Base-by-base conservation (phyloP, 768 basidiomycete genomes). In the Leccinum obscurum region DNA sequence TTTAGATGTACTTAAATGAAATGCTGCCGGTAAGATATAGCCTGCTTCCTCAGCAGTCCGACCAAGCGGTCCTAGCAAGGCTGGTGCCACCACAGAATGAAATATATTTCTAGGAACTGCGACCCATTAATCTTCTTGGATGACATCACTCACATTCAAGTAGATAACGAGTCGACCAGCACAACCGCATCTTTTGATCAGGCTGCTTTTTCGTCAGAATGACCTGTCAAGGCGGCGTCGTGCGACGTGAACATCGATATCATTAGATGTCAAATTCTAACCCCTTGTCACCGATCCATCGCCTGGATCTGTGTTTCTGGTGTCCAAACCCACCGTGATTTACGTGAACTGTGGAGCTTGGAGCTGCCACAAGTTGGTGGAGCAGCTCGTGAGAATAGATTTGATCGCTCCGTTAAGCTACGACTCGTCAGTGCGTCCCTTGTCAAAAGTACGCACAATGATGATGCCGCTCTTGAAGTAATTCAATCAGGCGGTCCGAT, bases 141-240 rank as follows among this genome's bases (percentile, higher is more conserved):
- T 22, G 58, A 67, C 64, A 65, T 62, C 63, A 56, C 54, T 55
- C 32, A 55, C 49, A 60, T 56, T 41, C 59, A 50, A 51, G 30
- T 64, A 41, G 34, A 22, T 39, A 49, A 53, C 35, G 32, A 54
- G 30, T 22, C 15, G 39, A 44, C 41, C 10, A 11, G 28, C 20
- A 11, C 39, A 50, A 51, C 37, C 13, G 32, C 30, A 34, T 24
- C 26, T 24, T 52, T 34, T 46, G 26, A 54, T 39, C 48, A 39
- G 10, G 39, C 41, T 58, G 22, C 2, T 41, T 46, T 32, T n/a
- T 17, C 32, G 34, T 10, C 49, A 7, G n/a, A 46, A 39, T 41
- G 20, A 41, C 20, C n/a, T 34, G 24, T 9, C n/a, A 11, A 28
- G 20, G n/a, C 4, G 28, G 7, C 13, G 11, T 4, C 2, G 20